Percentiles rank a stretch among this genome's conserved stretches.
Conservation (phyloP, 179 eudicot genomes). For the Pouteria campechiana region DNA sequence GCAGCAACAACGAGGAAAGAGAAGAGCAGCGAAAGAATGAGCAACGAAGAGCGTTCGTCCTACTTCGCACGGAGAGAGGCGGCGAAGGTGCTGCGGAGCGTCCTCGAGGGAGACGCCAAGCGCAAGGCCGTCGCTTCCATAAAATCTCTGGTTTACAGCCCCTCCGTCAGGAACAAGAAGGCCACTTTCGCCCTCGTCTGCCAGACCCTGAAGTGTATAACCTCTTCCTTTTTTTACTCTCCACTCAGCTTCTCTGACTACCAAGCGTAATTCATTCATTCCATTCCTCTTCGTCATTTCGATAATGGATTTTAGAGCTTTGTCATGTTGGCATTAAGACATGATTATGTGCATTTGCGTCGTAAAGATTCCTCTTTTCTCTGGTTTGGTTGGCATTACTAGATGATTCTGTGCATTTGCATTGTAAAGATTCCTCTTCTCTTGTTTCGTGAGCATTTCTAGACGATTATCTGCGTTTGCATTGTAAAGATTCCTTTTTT, state of each 20-base stretch:
- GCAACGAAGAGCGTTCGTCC: conserved; percentile 59
- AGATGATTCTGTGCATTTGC: too few species aligned
- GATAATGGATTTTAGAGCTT: too few species aligned
- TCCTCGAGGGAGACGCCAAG: conserved; percentile 66
- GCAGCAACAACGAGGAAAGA: not conserved
- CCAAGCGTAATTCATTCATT: not conserved
- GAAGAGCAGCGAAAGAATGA: conserved; percentile 13
- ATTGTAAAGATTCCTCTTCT: not conserved
- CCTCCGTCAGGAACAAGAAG: conserved; percentile 63
- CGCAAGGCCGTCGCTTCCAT: conserved; percentile 66
- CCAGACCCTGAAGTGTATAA: conserved; percentile 72
- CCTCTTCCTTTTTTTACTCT: not conserved
- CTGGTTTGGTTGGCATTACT: too few species aligned
- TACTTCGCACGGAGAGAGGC: conserved; percentile 80
- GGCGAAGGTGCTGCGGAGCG: conserved; percentile 51
- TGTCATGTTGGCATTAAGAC: too few species aligned
- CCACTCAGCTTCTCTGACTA: not conserved
- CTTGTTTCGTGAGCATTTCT: not conserved
- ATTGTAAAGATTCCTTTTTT: too few species aligned
- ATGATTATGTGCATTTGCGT: too few species aligned
- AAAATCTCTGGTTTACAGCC: conserved; percentile 63
- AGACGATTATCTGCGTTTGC: too few species aligned
- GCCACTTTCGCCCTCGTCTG: conserved; percentile 81
- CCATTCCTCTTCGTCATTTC: not conserved
- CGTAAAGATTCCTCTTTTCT: too few species aligned